phyloP scores from a whole-genome alignment of 208 protist genomes.

The Leishmania mexicana region DNA sequence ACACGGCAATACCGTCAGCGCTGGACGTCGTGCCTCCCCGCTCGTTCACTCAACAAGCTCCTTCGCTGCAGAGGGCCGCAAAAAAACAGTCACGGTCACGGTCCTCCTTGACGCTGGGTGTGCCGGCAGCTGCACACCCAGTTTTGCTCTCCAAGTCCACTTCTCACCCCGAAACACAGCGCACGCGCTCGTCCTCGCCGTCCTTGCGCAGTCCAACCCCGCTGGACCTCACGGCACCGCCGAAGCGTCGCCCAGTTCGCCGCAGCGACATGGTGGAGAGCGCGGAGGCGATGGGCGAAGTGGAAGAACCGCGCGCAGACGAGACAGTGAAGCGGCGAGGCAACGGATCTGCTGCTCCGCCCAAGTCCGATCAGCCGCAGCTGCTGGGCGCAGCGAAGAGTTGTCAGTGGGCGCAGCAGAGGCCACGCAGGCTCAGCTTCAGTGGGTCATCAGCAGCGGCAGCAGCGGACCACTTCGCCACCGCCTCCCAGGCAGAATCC shows the following conservation, averaged over 20 bases:
- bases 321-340: neutral
- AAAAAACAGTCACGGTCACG: neutral
- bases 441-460: neutral
- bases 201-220: conserved; percentile 17
- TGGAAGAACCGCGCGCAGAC: neutral
- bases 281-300: neutral
- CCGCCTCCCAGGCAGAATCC: neutral
- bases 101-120: neutral
- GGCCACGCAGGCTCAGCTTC: neutral
- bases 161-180: neutral
- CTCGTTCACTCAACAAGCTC: too few relatives aligned
- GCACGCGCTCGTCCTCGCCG: conserved; percentile 5
- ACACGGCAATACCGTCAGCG: neutral
- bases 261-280: conserved; percentile 15
- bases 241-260: neutral
- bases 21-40: neutral
- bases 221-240: conserved; percentile 19
- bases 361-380: neutral
- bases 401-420: neutral
- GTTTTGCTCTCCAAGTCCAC: neutral
- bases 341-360: neutral
- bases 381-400: neutral
- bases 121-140: neutral
- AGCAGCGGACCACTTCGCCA: neutral
- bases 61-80: neutral